These are phyloP conservation scores for Wickerhamiella australiensis DNA, from an alignment of 805 yeast species.

Conservation along the genomic window DNA sequence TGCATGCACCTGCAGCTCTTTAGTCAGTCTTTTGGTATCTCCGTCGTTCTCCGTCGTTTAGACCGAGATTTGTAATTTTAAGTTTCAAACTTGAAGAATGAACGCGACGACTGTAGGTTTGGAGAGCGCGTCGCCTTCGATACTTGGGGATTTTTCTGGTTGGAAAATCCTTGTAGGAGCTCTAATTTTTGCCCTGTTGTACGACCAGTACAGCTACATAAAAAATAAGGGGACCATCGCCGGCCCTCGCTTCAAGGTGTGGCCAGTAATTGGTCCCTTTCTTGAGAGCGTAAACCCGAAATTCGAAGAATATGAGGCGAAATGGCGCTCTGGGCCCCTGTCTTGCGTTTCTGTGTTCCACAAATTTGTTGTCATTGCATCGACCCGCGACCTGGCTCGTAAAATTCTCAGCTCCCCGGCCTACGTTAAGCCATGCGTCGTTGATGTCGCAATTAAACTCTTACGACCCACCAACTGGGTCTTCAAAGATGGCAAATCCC, in stretches of 20 bases:
- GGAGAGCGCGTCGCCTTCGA: background rate
- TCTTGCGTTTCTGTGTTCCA: slow-evolving; percentile 97
- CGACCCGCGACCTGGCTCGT: slow-evolving; percentile 76
- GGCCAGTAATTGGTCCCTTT: slow-evolving; percentile 96
- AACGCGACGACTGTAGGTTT: slow-evolving; percentile 6
- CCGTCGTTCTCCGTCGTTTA: slow-evolving; percentile 5
- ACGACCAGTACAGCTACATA: slow-evolving; percentile 52
- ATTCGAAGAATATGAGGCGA: slow-evolving; percentile 81
- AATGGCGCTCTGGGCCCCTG: slow-evolving; percentile 90
- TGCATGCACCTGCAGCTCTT: background rate
- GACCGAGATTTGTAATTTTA: slow-evolving; percentile 2
- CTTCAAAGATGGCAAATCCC: slow-evolving; percentile 90
- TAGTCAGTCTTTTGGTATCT: background rate
- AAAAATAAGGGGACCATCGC: slow-evolving; percentile 75
- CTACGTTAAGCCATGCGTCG: slow-evolving; percentile 94
- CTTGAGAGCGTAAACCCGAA: slow-evolving; percentile 90
- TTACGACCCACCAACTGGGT: slow-evolving; percentile 97
- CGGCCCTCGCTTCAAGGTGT: slow-evolving; percentile 76
- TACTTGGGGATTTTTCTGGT: background rate
- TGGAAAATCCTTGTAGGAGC: background rate
- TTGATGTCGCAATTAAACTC: slow-evolving; percentile 90
- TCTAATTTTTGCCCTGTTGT: slow-evolving; percentile 9
- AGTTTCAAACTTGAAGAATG: background rate
- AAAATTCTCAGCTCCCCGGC: slow-evolving; percentile 74
- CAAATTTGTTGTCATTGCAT: slow-evolving; percentile 91